Evolutionary conservation across 331 rosid species (phyloP).

Genomic region (Dryas integrifolia): DNA sequence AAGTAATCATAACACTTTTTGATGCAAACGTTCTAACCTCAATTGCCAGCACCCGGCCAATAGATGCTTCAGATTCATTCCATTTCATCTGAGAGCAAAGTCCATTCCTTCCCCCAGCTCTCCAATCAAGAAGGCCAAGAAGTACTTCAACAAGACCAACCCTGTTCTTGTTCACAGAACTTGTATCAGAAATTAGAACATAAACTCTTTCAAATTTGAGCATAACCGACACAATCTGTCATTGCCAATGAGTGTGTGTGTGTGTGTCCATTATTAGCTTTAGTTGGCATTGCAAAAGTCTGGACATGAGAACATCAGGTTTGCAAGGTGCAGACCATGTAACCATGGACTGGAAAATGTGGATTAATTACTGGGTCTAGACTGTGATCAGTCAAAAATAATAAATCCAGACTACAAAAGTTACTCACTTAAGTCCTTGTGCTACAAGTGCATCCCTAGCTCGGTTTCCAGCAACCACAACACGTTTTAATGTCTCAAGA

Average conservation of each 20-base stretch:
- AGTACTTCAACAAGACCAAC: conserved; percentile 98
- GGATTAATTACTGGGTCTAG: neutral
- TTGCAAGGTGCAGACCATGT: conserved; percentile 16
- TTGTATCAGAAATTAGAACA: conserved; percentile 20
- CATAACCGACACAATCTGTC: neutral
- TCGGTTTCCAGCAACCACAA: conserved; percentile 99
- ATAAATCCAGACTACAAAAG: neutral
- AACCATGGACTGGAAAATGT: neutral
- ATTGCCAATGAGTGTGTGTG: neutral
- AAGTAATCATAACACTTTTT: neutral
- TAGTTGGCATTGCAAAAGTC: conserved; percentile 5
- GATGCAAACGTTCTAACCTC: conserved; percentile 62
- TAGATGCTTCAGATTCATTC: conserved; percentile 99
- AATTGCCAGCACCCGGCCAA: conserved; percentile 95
- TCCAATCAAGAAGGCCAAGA: conserved; percentile 99
- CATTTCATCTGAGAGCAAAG: conserved; percentile 97
- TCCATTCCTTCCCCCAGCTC: conserved; percentile 96
- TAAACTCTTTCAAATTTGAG: neutral
- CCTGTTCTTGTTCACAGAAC: conserved; percentile 48
- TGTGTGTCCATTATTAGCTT: neutral
- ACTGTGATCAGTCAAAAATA: neutral
- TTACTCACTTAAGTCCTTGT: conserved; percentile 96
- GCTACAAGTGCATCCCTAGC: conserved; percentile 99
- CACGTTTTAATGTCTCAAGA: conserved; percentile 97
- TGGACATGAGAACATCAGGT: conserved; percentile 17